Evolutionary conservation across 805 yeast species (phyloP), one percentile per base, ranked within the genome.

Genomic region (Yarrowia divulgata): DNA sequence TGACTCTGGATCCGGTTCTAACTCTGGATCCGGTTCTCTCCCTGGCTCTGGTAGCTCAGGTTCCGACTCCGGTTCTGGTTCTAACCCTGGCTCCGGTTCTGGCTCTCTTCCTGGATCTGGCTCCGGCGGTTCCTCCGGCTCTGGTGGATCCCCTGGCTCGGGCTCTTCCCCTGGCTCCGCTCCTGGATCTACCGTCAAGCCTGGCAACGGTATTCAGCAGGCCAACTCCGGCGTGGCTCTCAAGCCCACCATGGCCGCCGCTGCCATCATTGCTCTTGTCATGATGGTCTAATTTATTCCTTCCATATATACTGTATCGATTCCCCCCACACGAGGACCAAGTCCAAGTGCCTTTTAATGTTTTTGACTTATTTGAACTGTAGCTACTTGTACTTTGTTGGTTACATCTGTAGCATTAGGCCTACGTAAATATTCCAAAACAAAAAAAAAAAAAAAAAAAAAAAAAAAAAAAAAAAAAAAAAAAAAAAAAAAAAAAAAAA

Each of bases 211-310:
- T 16, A 19, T 43, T 18, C 14, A 14, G n/a, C 50, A 60, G 66
- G 52, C 66, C 52, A 60, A 45, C 66, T 14, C 34, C 13, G 66
- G 42, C 8, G 50, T 14, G 12, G 13, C 42, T 9, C 10, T 60
- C 52, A 45, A 43, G 50, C 66, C 66, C n/a, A n/a, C 66, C 42
- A 18, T 43, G 40, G 66, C 42, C 18, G 66, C 66, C 34, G 18
- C 19, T 45, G 66, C 42, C 42, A 43, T 60, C 35, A 18, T 35
- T 19, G 66, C 42, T 19, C 42, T 45, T 2, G 66, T 18, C 32
- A 43, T 60, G 66, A 43, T 60, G 66, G 52, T 14, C 34, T 60
- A 60, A 60, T 60, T 43, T 43, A 43, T 60, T 34, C 19, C 45
- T 34, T 12, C 40, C 42, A 35, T n/a, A 49, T 52, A 37, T 29